phyloP scores from a whole-genome alignment of 2,329 filamentous ascomycete genomes.

The Dactylellina parvicollis region DNA sequence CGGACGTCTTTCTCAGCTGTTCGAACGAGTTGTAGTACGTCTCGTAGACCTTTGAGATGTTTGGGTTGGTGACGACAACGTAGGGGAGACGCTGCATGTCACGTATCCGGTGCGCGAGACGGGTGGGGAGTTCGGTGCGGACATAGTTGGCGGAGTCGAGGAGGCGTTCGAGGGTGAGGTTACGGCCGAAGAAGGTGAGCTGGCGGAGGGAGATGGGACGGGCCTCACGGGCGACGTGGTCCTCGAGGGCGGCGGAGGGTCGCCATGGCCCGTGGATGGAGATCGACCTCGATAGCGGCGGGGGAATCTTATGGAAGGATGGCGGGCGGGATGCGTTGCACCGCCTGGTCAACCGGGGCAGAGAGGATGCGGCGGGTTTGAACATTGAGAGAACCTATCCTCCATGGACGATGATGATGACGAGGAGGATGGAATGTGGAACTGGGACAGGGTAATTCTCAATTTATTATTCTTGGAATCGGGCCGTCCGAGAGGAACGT shows the following conservation, averaged over 20 bases:
- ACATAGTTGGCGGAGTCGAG: conserved; percentile 98
- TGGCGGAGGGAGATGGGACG: conserved; percentile 95
- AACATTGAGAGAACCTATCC: conserved; percentile 51
- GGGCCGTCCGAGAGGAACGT: too few species aligned
- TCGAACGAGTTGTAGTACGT: conserved; percentile 98
- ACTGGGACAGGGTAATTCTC: background rate
- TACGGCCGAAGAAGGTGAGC: conserved; percentile 89
- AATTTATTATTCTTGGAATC: too few species aligned
- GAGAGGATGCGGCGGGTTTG: conserved; percentile 47
- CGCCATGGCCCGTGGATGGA: conserved; percentile 55
- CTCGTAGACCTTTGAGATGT: conserved; percentile 94
- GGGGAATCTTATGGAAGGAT: background rate
- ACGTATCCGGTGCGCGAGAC: conserved; percentile 89
- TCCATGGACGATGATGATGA: conserved; percentile 45
- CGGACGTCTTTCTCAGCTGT: conserved; percentile 80
- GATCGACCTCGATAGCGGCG: conserved; percentile 3
- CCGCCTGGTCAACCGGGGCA: conserved; percentile 53
- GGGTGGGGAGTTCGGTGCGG: conserved; percentile 89
- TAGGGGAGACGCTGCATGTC: conserved; percentile 98
- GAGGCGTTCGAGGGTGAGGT: conserved; percentile 86
- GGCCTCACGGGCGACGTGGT: conserved; percentile 79
- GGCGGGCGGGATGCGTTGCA: conserved; percentile 12
- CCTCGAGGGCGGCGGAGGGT: conserved; percentile 58
- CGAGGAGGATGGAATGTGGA: background rate
- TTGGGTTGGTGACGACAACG: conserved; percentile 91